A percentile compares a stretch with the other conserved stretches of the same genome.
phyloP scores from a whole-genome alignment of 1,284 basidiomycete genomes.

The Ceratobasidium sp. region DNA sequence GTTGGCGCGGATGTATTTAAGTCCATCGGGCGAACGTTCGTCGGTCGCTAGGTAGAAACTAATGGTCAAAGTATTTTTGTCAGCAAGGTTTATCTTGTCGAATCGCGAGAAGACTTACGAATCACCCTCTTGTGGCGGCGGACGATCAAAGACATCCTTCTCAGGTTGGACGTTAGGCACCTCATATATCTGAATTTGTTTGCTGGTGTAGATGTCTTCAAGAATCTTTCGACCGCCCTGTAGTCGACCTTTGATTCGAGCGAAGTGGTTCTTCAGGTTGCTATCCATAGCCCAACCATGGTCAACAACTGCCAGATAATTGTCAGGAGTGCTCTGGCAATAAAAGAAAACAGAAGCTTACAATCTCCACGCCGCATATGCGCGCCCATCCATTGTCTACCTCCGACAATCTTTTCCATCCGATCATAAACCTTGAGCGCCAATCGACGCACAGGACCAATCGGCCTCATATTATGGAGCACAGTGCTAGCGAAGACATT shows the following conservation, averaged over 20 bases:
- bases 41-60: conserved; percentile 67
- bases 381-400: conserved; percentile 63
- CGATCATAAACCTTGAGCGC: conserved; percentile 57
- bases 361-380: conserved; percentile 67
- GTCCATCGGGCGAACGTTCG: conserved; percentile 58
- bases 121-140: conserved; percentile 51
- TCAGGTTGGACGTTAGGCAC: conserved; percentile 51
- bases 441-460: conserved; percentile 56
- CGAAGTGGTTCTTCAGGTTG: conserved; percentile 58
- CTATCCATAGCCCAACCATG: conserved; percentile 60
- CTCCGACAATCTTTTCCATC: conserved; percentile 57
- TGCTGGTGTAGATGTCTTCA: conserved; percentile 46
- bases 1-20: conserved; percentile 57
- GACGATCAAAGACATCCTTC: conserved; percentile 46
- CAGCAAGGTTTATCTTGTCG: not conserved
- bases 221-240: conserved; percentile 55
- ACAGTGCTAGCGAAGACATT: conserved; percentile 58
- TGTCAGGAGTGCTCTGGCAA: not conserved
- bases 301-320: conserved; percentile 52
- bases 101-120: conserved; percentile 50
- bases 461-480: conserved; percentile 57
- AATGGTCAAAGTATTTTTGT: not conserved
- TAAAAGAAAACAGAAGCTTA: conserved; percentile 48
- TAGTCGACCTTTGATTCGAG: conserved; percentile 58
- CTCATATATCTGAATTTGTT: conserved; percentile 47